Evolutionary conservation across 108 stramenopile species (phyloP).

Genomic region (Tribonema minus): DNA sequence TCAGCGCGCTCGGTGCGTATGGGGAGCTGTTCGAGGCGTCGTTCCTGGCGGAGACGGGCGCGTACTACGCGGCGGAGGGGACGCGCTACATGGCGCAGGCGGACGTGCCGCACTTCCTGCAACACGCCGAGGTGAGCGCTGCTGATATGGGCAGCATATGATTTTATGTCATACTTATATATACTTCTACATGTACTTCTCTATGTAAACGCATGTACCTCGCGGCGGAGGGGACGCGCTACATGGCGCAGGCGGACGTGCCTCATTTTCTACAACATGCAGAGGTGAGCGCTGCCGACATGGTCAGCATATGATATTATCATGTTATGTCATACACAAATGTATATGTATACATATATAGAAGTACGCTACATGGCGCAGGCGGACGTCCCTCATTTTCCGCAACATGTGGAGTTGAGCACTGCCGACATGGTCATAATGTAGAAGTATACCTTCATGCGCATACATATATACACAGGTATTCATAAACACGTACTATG

Average conservation of each 20-base stretch:
- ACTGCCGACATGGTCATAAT: too few relatives aligned
- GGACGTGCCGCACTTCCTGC: conserved; percentile 54
- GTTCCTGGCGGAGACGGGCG: conserved; percentile 47
- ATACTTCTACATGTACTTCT: too few relatives aligned
- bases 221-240: conserved; percentile 36
- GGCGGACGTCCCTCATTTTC: conserved; percentile 46
- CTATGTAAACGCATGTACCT: too few relatives aligned
- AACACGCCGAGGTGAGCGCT: conserved; percentile 41
- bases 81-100: conserved; percentile 22
- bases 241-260: conserved; percentile 43
- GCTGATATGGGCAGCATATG: too few relatives aligned
- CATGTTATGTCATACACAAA: too few relatives aligned
- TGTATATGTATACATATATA: too few relatives aligned
- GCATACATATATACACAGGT: too few relatives aligned
- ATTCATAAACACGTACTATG: too few relatives aligned
- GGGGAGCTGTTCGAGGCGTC: conserved; percentile 31
- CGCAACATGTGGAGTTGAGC: conserved; percentile 49
- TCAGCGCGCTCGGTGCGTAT: conserved; percentile 25
- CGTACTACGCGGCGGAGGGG: conserved; percentile 52
- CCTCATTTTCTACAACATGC: conserved; percentile 55
- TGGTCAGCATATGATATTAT: too few relatives aligned
- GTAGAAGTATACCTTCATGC: too few relatives aligned
- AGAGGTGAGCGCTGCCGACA: conserved; percentile 27
- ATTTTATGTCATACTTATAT: too few relatives aligned
- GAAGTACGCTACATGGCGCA: conserved; percentile 39